Conservation (phyloP, 2,329 filamentous ascomycete genomes). For the Alternaria hordeiaustralica region DNA sequence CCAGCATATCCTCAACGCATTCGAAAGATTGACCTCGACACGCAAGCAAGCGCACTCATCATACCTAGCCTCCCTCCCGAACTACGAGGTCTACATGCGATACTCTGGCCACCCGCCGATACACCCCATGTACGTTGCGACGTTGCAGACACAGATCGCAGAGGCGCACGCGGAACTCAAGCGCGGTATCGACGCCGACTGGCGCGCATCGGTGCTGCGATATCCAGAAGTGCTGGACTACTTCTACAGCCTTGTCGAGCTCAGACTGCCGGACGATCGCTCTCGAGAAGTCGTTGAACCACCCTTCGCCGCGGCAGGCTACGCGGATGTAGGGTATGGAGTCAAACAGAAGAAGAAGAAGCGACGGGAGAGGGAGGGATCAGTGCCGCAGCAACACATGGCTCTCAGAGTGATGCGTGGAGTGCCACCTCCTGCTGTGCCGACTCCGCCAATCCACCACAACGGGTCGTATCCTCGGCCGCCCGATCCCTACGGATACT, state of each 20-base stretch:
- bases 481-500: constrained; percentile 31
- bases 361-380: constrained; percentile 40
- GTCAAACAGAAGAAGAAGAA: constrained; percentile 44
- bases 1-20: constrained; percentile 53
- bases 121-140: constrained; percentile 48
- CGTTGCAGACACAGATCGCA: constrained; percentile 61
- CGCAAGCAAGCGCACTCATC: constrained; percentile 51
- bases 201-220: constrained; percentile 74
- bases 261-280: constrained; percentile 67
- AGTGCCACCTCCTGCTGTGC: constrained; percentile 36
- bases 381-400: constrained; percentile 25
- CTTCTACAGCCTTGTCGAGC: constrained; percentile 74
- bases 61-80: constrained; percentile 54
- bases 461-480: constrained; percentile 32
- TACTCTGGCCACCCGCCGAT: constrained; percentile 55
- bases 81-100: constrained; percentile 55
- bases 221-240: constrained; percentile 84
- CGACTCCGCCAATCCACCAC: constrained; percentile 43
- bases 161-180: constrained; percentile 71
- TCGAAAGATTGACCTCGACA: constrained; percentile 49
- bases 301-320: constrained; percentile 48
- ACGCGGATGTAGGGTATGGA: constrained; percentile 44
- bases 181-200: constrained; percentile 78
- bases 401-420: constrained; percentile 34
- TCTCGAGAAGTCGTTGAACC: constrained; percentile 48